Percentiles rank a stretch among this genome's conserved stretches.
phyloP scores from a whole-genome alignment of 148 eudicot genomes.

The Chenopodium album region DNA sequence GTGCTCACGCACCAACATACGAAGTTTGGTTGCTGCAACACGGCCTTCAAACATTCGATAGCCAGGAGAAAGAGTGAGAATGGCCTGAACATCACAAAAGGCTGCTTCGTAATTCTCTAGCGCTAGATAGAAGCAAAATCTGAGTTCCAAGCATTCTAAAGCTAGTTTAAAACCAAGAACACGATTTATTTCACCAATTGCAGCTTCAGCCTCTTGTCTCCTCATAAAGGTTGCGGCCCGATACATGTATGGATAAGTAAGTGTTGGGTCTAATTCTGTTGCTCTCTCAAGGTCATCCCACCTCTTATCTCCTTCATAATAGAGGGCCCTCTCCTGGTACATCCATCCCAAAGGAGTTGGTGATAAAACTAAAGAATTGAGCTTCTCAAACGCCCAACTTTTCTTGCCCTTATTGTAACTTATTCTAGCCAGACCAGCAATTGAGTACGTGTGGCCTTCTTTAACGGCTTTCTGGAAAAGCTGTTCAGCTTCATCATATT shows the following conservation, averaged over 20 bases:
- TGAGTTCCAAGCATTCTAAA: conserved; percentile 84
- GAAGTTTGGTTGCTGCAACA: conserved; percentile 68
- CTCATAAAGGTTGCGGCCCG: conserved; percentile 72
- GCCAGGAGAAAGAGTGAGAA: conserved; percentile 77
- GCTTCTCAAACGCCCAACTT: conserved; percentile 54
- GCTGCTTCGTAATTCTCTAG: conserved; percentile 78
- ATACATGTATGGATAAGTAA: conserved; percentile 89
- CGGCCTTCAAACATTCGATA: conserved; percentile 87
- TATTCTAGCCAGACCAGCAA: conserved; percentile 70
- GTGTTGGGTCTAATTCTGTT: conserved; percentile 86
- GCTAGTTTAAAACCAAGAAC: conserved; percentile 86
- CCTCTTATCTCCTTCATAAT: conserved; percentile 61
- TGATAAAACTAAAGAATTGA: conserved; percentile 55
- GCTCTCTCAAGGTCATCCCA: conserved; percentile 74
- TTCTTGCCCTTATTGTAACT: conserved; percentile 60
- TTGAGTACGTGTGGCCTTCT: conserved; percentile 77
- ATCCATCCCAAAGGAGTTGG: conserved; percentile 76
- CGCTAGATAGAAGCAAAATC: conserved; percentile 77
- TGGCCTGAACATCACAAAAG: conserved; percentile 79
- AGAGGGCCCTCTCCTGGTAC: conserved; percentile 90
- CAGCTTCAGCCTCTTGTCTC: conserved; percentile 57
- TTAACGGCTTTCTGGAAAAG: conserved; percentile 65
- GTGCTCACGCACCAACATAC: conserved; percentile 62
- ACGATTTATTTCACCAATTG: conserved; percentile 79
- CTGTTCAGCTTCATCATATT: conserved; percentile 61